Evolutionary conservation across 805 yeast genomes (phyloP).

Genomic region (Zygoascus bituminiphila): DNA sequence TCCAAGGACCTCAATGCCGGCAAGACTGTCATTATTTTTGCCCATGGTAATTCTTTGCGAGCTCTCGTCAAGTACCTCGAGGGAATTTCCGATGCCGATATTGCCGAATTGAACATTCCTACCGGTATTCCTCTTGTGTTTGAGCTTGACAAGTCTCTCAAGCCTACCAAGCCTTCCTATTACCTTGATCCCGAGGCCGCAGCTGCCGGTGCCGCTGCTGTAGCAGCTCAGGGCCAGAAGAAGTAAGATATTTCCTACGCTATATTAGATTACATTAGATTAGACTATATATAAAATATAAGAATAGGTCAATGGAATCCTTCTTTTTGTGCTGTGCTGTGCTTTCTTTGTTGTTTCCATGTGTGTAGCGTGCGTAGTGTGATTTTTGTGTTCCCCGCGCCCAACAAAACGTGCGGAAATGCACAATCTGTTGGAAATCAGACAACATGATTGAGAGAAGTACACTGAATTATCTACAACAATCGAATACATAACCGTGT

Average conservation of each 20-base stretch:
- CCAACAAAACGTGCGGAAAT: not conserved
- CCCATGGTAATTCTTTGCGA: slow-evolving; percentile 98
- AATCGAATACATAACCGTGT: too few species aligned
- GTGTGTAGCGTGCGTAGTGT: too few species aligned
- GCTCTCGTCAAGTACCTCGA: slow-evolving; percentile 94
- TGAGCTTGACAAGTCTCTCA: slow-evolving; percentile 80
- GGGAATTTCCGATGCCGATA: slow-evolving; percentile 82
- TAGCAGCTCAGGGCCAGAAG: slow-evolving; percentile 78
- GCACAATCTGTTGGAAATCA: too few species aligned
- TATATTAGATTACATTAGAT: not conserved
- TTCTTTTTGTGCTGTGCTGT: not conserved
- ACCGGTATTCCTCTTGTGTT: slow-evolving; percentile 97
- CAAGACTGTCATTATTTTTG: slow-evolving; percentile 88
- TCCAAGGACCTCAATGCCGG: slow-evolving; percentile 75
- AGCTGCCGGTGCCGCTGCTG: slow-evolving; percentile 99
- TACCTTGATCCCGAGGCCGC: slow-evolving; percentile 99
- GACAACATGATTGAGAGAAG: too few species aligned
- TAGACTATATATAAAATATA: not conserved
- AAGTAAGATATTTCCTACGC: not conserved
- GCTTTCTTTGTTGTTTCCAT: too few species aligned
- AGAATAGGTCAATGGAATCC: not conserved
- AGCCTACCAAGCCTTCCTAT: slow-evolving; percentile 88
- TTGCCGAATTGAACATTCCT: slow-evolving; percentile 93
- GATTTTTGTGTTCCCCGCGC: not conserved
- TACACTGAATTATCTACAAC: too few species aligned